Conservation (phyloP, 1,284 basidiomycete genomes). For the Agroathelia rolfsii region DNA sequence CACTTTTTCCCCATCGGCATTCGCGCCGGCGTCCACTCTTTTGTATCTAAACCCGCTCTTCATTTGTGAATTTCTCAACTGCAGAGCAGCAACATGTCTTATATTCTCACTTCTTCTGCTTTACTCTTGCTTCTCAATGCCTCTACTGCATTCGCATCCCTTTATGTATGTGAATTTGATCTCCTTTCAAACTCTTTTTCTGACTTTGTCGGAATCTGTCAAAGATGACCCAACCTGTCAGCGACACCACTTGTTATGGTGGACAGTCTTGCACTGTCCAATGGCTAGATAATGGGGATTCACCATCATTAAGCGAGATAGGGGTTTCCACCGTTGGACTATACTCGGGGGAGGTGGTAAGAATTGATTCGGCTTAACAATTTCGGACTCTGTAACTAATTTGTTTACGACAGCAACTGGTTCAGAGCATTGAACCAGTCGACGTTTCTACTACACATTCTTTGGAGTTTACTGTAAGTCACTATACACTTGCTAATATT, state of each 20-base stretch:
- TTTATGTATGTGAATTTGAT: too few relatives aligned
- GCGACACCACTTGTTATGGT: not conserved
- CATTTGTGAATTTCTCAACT: too few relatives aligned
- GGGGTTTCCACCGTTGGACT: conserved; percentile 1
- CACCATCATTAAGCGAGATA: conserved; percentile 1
- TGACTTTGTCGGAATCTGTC: too few relatives aligned
- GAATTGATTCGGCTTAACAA: not conserved
- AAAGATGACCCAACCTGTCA: not conserved
- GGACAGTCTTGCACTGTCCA: conserved; percentile 1
- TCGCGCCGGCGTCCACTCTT: too few relatives aligned
- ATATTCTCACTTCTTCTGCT: too few relatives aligned
- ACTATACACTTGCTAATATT: not conserved
- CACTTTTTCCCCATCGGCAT: too few relatives aligned
- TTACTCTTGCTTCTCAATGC: too few relatives aligned
- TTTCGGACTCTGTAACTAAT: not conserved
- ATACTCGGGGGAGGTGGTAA: not conserved
- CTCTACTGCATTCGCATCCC: too few relatives aligned
- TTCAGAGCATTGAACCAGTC: conserved; percentile 1
- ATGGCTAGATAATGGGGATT: conserved; percentile 2
- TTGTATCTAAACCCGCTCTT: too few relatives aligned
- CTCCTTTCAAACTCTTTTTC: too few relatives aligned
- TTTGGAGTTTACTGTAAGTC: not conserved
- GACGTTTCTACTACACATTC: not conserved
- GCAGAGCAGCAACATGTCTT: too few relatives aligned
- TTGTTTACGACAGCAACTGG: not conserved